Percentiles rank a stretch among this genome's conserved stretches.
Conservation (phyloP, 2,329 filamentous ascomycete genomes). For the Verticillium tricorpus region DNA sequence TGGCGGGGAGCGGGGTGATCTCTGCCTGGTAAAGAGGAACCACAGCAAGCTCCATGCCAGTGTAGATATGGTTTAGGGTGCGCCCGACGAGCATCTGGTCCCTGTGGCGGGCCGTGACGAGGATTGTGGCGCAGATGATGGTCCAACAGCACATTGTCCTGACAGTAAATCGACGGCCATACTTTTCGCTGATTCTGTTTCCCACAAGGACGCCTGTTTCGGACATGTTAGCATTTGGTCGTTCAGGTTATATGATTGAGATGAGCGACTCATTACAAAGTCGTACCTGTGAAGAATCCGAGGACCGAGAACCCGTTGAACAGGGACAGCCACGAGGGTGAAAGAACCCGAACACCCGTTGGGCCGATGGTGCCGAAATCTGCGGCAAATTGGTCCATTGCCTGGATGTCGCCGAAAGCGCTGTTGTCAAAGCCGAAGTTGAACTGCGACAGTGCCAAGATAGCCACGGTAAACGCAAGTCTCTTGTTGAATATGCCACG, state of each 20-base stretch:
- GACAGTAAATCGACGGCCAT: conserved; percentile 27
- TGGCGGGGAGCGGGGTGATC: conserved; percentile 16
- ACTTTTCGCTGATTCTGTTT: conserved; percentile 21
- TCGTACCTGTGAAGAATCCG: too few relatives aligned
- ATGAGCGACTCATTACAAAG: too few relatives aligned
- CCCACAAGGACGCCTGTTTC: conserved; percentile 23
- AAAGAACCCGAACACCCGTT: conserved; percentile 22
- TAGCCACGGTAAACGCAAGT: conserved; percentile 11
- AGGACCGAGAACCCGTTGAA: too few relatives aligned
- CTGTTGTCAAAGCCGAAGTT: conserved; percentile 35
- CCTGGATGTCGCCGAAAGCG: conserved; percentile 28
- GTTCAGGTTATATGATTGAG: too few relatives aligned
- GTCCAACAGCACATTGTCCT: conserved; percentile 31
- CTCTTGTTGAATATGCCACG: conserved; percentile 9
- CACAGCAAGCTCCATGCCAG: conserved; percentile 33
- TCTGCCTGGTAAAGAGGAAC: conserved; percentile 31
- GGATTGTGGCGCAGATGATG: conserved; percentile 23
- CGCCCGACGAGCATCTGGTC: conserved; percentile 27
- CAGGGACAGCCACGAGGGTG: conserved; percentile 21
- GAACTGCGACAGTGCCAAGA: conserved; percentile 29
- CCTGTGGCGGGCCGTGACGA: conserved; percentile 22
- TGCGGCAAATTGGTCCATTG: conserved; percentile 29
- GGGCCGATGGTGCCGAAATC: conserved; percentile 16
- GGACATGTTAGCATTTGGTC: too few relatives aligned
- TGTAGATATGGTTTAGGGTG: conserved; percentile 30